Evolutionary conservation across 176 grass and related monocot genomes (phyloP).

Genomic region (Eremochloa ophiuroides): DNA sequence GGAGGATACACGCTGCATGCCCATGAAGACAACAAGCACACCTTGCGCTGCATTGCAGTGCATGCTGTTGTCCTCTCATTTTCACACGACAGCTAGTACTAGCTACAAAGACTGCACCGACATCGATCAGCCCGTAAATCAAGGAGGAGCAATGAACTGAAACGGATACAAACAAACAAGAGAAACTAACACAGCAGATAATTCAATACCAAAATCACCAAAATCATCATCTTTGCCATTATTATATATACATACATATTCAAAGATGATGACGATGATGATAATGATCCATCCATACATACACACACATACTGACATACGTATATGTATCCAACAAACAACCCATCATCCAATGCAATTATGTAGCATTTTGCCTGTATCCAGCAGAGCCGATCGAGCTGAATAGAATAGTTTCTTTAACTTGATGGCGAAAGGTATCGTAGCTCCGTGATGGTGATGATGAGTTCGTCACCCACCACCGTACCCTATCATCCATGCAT

Average conservation of each 20-base stretch:
- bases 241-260: neutral
- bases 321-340: neutral
- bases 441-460: neutral
- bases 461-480: slow-evolving; percentile 19
- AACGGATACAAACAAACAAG: neutral
- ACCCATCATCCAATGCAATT: slow-evolving; percentile 28
- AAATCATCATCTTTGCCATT: neutral
- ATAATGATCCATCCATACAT: neutral
- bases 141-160: neutral
- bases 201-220: neutral
- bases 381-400: neutral
- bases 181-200: neutral
- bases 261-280: neutral
- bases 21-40: neutral
- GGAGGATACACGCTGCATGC: neutral
- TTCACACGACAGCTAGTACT: neutral
- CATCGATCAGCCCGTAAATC: neutral
- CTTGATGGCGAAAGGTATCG: neutral
- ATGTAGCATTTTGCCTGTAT: slow-evolving; percentile 21
- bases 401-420: neutral
- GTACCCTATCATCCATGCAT: neutral
- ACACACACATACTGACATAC: neutral
- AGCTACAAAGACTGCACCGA: neutral
- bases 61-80: neutral
- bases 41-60: neutral